These are phyloP conservation scores for Sclerotinia minor DNA, from an alignment of 2,329 filamentous ascomycete species.

Conservation along the genomic window DNA sequence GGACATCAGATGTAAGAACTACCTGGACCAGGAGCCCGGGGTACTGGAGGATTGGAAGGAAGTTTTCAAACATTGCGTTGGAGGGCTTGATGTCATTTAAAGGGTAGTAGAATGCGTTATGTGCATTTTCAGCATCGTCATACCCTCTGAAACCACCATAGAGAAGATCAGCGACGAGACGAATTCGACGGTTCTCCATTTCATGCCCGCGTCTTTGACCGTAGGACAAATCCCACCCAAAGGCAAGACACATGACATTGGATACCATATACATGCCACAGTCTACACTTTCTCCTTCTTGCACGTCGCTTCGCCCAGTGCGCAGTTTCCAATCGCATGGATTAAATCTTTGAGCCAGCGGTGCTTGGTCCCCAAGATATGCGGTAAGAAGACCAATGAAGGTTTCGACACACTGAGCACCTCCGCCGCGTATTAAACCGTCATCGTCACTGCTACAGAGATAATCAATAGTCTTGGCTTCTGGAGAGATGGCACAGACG, in stretches of 20 bases:
- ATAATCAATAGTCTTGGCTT: conserved; percentile 22
- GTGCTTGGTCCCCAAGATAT: conserved; percentile 13
- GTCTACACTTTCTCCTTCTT: not conserved
- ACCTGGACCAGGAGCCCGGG: conserved; percentile 2
- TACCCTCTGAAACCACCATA: conserved; percentile 3
- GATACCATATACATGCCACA: conserved; percentile 10
- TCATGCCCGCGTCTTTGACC: not conserved
- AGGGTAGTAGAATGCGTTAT: conserved; percentile 17
- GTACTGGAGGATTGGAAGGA: not conserved
- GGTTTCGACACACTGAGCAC: not conserved
- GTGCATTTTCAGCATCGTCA: not conserved
- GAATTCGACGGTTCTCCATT: not conserved
- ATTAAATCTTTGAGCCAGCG: conserved; percentile 14
- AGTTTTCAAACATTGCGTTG: not conserved
- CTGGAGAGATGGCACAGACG: conserved; percentile 16
- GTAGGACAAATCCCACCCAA: conserved; percentile 11
- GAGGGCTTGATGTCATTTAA: not conserved
- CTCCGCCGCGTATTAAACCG: not conserved
- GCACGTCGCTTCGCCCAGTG: conserved; percentile 4
- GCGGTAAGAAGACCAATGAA: not conserved
- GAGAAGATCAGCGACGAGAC: not conserved
- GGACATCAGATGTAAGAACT: not conserved
- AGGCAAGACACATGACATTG: conserved; percentile 19
- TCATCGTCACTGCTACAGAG: conserved; percentile 12
- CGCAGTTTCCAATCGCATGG: conserved; percentile 15